Base-by-base conservation (phyloP, 495 filamentous ascomycete genomes). In the Geoglossum glabrum region DNA sequence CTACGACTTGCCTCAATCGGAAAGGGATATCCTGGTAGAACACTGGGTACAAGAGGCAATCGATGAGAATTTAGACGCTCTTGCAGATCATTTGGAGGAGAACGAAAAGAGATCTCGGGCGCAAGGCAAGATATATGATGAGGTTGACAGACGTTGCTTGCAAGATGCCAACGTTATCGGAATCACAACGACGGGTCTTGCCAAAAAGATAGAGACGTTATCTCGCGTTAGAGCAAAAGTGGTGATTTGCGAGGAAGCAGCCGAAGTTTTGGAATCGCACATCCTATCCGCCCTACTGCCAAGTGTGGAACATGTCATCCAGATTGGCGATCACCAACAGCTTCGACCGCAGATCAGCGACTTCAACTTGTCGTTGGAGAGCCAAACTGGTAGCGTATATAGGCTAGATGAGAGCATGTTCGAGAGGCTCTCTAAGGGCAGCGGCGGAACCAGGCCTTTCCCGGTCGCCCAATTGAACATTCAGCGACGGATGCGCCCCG, bases 81-180 rank as follows among this genome's bases (percentile, higher is more conserved):
- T n/a, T n/a, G n/a, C n/a, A n/a, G n/a, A n/a, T n/a, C n/a, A n/a
- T n/a, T n/a, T n/a, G n/a, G n/a, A n/a, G n/a, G n/a, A n/a, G n/a
- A n/a, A n/a, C n/a, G n/a, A n/a, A n/a, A n/a, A n/a, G n/a, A n/a
- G n/a, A n/a, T n/a, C n/a, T n/a, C n/a, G n/a, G n/a, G n/a, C n/a
- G n/a, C n/a, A n/a, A n/a, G n/a, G n/a, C n/a, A n/a, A n/a, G n/a
- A n/a, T n/a, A n/a, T n/a, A n/a, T n/a, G n/a, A n/a, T n/a, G n/a
- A n/a, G n/a, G n/a, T n/a, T n/a, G n/a, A n/a, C n/a, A n/a, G n/a
- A n/a, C n/a, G n/a, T n/a, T n/a, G n/a, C n/a, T n/a, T n/a, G n/a
- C n/a, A n/a, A n/a, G n/a, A n/a, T n/a, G n/a, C n/a, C n/a, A n/a
- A 86, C 50, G 70, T 93, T 17, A 79, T 93, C 52, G 84, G 85